phyloP scores from a whole-genome alignment of 371 early-diverging fungal species.

The Rhizomucor pusillus region DNA sequence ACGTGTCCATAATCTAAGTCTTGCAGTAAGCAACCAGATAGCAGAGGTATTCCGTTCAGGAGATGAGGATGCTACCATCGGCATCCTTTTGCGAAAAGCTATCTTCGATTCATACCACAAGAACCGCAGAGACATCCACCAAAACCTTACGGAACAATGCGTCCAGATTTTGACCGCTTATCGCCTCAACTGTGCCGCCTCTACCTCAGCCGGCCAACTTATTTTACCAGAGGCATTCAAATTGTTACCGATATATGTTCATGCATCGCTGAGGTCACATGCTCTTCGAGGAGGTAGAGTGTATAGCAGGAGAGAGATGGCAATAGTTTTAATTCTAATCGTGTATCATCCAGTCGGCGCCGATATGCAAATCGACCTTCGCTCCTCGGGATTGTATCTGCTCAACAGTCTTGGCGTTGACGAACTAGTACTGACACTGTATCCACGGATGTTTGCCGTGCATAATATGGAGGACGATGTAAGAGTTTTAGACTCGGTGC shows the following conservation, averaged over 20 bases:
- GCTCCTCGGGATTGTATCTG: conserved; percentile 76
- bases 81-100: conserved; percentile 79
- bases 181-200: conserved; percentile 88
- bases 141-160: conserved; percentile 81
- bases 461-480: conserved; percentile 64
- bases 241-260: conserved; percentile 87
- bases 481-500: not conserved
- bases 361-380: conserved; percentile 71
- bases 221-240: conserved; percentile 97
- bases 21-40: conserved; percentile 75
- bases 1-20: conserved; percentile 84
- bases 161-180: conserved; percentile 90
- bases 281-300: conserved; percentile 73
- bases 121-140: conserved; percentile 79
- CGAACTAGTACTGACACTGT: conserved; percentile 74
- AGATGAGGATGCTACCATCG: conserved; percentile 89
- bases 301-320: too few relatives aligned
- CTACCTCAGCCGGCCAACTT: conserved; percentile 90
- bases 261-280: conserved; percentile 78
- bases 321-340: too few relatives aligned
- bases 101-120: conserved; percentile 68
- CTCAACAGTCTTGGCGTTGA: conserved; percentile 75
- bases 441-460: conserved; percentile 82
- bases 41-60: conserved; percentile 90
- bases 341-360: conserved; percentile 36